Conservation (phyloP, 2,329 filamentous ascomycete species). For the Hypoxylon sp. region DNA sequence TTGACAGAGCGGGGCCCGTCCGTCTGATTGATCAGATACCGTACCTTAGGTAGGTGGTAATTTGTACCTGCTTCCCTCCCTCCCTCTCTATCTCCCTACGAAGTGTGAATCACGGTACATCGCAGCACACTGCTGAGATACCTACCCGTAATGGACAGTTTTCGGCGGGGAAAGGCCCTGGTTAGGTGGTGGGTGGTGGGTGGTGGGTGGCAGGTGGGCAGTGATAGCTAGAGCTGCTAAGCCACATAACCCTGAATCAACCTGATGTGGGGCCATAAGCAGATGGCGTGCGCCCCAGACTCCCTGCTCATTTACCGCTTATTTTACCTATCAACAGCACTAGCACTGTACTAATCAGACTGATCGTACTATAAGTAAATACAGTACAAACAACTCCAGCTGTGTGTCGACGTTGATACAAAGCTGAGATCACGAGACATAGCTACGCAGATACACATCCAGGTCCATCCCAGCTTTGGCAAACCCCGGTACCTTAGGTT, state of each 20-base stretch:
- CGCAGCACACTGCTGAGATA: neutral
- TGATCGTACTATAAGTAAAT: no score
- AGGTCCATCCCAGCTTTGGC: neutral
- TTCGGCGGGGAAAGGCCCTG: neutral
- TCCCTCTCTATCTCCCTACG: neutral
- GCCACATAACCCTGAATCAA: slow-evolving; percentile 17
- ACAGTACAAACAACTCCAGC: no score
- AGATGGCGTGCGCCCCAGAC: neutral
- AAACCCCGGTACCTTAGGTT: neutral
- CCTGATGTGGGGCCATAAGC: neutral
- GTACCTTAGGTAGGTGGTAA: neutral
- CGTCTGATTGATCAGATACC: neutral
- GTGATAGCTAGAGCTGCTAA: slow-evolving; percentile 20
- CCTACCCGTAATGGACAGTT: neutral
- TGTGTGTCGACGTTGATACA: neutral
- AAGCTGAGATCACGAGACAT: neutral
- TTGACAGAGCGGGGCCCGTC: slow-evolving; percentile 22
- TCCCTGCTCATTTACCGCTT: neutral
- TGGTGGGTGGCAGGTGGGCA: neutral
- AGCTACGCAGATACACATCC: neutral
- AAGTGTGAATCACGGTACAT: neutral
- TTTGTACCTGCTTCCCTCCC: neutral
- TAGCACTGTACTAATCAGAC: no score
- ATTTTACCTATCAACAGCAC: neutral
- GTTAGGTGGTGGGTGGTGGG: neutral